Percentiles rank a stretch among this genome's conserved stretches.
These are phyloP conservation scores for Dendrobium catenatum DNA, from an alignment of 106 monocot species.

Conservation along the genomic window DNA sequence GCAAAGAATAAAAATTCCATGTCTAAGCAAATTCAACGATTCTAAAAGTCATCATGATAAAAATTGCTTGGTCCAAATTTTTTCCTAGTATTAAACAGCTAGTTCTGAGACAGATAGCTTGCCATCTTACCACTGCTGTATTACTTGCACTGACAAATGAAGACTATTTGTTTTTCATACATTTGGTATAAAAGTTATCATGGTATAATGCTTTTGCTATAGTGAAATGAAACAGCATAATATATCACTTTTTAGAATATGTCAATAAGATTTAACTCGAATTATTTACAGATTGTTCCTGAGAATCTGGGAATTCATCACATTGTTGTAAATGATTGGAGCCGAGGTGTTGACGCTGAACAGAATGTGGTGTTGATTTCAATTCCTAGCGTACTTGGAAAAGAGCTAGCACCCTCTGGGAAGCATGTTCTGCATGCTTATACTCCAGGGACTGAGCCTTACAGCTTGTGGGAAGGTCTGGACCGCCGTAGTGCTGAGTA, in stretches of 20 bases:
- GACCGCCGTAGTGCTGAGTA: slow-evolving; percentile 73
- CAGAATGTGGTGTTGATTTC: slow-evolving; percentile 95
- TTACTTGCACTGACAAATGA: background rate
- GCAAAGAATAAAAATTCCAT: too few relatives aligned
- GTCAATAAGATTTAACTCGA: background rate
- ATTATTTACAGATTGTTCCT: slow-evolving; percentile 35
- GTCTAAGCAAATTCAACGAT: too few relatives aligned
- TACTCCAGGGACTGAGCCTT: slow-evolving; percentile 92
- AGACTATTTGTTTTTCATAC: background rate
- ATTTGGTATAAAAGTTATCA: too few relatives aligned
- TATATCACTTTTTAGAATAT: background rate
- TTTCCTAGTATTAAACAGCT: too few relatives aligned
- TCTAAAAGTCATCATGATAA: too few relatives aligned
- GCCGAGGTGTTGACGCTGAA: slow-evolving; percentile 77
- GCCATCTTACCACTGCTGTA: too few relatives aligned
- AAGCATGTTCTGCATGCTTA: slow-evolving; percentile 92
- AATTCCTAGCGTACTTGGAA: slow-evolving; percentile 67
- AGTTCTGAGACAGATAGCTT: too few relatives aligned
- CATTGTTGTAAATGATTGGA: slow-evolving; percentile 93
- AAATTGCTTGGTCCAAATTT: too few relatives aligned
- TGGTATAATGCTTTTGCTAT: too few relatives aligned
- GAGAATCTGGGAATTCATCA: slow-evolving; percentile 90
- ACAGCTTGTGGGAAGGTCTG: slow-evolving; percentile 78
- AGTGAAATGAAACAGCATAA: background rate
- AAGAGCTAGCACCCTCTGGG: slow-evolving; percentile 80